Base-by-base conservation (phyloP, 371 early-diverging fungal genomes). In the Dinochytrium kinnereticum region DNA sequence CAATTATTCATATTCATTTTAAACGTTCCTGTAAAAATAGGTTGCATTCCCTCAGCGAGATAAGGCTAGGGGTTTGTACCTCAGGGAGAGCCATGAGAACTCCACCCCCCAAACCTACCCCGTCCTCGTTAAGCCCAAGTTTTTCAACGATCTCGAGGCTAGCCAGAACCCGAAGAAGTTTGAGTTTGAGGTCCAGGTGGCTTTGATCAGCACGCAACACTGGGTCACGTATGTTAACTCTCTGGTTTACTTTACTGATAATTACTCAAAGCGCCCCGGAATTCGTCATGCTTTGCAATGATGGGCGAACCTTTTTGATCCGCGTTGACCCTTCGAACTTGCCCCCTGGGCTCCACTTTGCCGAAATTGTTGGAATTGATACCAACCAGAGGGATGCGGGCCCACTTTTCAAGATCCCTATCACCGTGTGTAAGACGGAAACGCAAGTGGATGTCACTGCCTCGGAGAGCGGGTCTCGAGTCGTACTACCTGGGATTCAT, bases 371-470 rank as follows among this genome's bases (percentile, higher is more conserved):
- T 34, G 97, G 90, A 2, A 94, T 88, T 79, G 96, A 97, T 76
- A 88, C 95, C 1, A 88, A 91, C 40, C 68, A 38, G 21, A 24
- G 24, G 1, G 44, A 34, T 33, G 72, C 72, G 7, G 95, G 95
- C 1, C 90, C 93, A 7, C 81, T 96, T 1, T 93, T 96, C 84
- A 84, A 83, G 61, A 81, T 98, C 38, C 97, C 97, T n/a, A 89
- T 98, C 34, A 93, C 95, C 1, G 93, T 98, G 24, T 90, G 91
- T 70, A 97, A 96, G 83, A 95, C 96, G 2, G 79, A 83, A 24
- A 75, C 77, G 28, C 59, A 59, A 17, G 21, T 59, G 51, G 59
- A 33, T 0, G 49, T 57, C 30, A 21, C 50, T 40, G 67, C 10
- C 5, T n/a, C 30, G 34, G 73, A 61, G 3, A 19, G 13, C 10